Percentiles rank a stretch among this genome's conserved stretches.
Evolutionary conservation across 2,329 filamentous ascomycete species (phyloP).

Genomic region (Aspergillus ruber): DNA sequence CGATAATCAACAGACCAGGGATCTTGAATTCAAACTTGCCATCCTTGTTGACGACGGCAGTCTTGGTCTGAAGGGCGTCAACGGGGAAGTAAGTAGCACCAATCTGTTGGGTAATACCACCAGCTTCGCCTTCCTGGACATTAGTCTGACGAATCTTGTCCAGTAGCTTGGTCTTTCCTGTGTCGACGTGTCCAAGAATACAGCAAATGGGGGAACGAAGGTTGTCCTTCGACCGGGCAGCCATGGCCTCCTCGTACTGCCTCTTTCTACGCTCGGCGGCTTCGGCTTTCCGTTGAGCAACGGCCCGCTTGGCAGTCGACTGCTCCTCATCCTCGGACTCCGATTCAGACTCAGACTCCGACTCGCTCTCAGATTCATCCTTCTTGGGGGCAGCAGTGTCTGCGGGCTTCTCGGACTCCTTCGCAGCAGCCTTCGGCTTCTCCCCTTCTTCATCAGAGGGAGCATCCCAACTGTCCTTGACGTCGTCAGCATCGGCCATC

Average conservation of each 20-base stretch:
- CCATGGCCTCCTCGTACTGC: slow-evolving; percentile 84
- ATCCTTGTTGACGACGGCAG: slow-evolving; percentile 84
- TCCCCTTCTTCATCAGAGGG: slow-evolving; percentile 55
- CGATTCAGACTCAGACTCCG: slow-evolving; percentile 40
- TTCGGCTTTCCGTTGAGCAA: slow-evolving; percentile 75
- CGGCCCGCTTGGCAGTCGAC: slow-evolving; percentile 66
- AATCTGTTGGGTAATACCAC: slow-evolving; percentile 99
- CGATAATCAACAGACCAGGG: slow-evolving; percentile 90
- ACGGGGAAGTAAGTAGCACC: slow-evolving; percentile 98
- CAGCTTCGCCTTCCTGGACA: slow-evolving; percentile 96
- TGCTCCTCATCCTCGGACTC: slow-evolving; percentile 61
- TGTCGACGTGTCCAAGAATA: slow-evolving; percentile 99
- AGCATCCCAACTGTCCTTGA: slow-evolving; percentile 95
- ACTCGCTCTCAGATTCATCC: slow-evolving; percentile 20
- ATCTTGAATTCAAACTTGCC: slow-evolving; percentile 93
- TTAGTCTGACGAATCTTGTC: slow-evolving; percentile 99
- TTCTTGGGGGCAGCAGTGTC: slow-evolving; percentile 4
- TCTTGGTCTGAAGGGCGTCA: slow-evolving; percentile 88
- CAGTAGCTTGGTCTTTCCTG: slow-evolving; percentile 97
- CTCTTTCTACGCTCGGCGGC: slow-evolving; percentile 82
- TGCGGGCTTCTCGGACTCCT: slow-evolving; percentile 21
- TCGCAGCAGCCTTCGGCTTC: slow-evolving; percentile 50
- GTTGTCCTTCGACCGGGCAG: slow-evolving; percentile 86
- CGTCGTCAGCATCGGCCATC: slow-evolving; percentile 65
- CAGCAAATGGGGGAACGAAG: slow-evolving; percentile 97